Conservation (phyloP, 2,329 filamentous ascomycete genomes). For the Metarhizium sp. region DNA sequence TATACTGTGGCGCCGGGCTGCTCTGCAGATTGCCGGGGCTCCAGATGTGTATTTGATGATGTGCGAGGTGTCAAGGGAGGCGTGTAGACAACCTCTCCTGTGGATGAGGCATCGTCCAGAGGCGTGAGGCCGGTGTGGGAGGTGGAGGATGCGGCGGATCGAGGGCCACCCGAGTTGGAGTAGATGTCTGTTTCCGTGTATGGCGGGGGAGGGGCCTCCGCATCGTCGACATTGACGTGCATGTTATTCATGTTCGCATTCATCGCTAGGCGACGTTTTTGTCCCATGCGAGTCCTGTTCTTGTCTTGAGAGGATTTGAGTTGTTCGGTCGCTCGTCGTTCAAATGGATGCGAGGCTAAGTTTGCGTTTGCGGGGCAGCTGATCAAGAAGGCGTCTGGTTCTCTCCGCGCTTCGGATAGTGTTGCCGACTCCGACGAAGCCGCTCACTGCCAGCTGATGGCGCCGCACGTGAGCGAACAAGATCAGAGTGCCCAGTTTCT, state of each 20-base stretch:
- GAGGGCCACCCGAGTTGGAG: conserved; percentile 28
- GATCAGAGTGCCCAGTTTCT: no score
- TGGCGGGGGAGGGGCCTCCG: conserved; percentile 39
- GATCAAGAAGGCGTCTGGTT: background rate
- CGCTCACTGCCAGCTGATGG: no score
- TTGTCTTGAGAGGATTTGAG: background rate
- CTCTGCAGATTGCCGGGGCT: background rate
- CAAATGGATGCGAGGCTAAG: no score
- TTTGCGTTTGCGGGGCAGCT: background rate
- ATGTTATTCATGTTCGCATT: conserved; percentile 10
- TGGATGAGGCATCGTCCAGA: conserved; percentile 27
- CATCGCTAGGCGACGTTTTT: conserved; percentile 6
- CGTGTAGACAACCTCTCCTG: conserved; percentile 36
- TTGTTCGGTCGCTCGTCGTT: background rate
- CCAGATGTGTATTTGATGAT: conserved; percentile 8
- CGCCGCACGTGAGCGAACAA: no score
- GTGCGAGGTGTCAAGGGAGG: conserved; percentile 39
- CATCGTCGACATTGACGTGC: conserved; percentile 21
- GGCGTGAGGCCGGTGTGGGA: conserved; percentile 15
- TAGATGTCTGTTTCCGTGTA: conserved; percentile 50
- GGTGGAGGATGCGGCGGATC: conserved; percentile 10
- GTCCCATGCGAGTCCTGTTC: background rate
- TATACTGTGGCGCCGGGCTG: conserved; percentile 23
- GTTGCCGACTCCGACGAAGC: no score
- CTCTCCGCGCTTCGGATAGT: no score